phyloP scores from a whole-genome alignment of 345 rosid genomes.

The Eucalyptus brandiana region DNA sequence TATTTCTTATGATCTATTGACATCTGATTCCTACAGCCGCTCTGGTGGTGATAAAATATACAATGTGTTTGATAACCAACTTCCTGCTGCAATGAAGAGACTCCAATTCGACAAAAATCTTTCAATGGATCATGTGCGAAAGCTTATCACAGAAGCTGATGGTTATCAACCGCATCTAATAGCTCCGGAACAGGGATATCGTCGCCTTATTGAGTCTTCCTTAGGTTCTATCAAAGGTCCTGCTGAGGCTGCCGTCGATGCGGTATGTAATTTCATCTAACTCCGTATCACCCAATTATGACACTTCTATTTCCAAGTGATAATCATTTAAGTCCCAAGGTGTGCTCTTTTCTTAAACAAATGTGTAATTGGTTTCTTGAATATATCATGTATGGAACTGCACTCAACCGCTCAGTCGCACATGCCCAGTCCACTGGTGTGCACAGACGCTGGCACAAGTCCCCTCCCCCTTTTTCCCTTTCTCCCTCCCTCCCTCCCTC shows the following conservation, averaged over 20 bases:
- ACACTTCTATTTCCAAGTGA: background rate
- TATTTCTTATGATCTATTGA: background rate
- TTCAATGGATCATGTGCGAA: conserved; percentile 74
- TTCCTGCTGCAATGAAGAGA: conserved; percentile 88
- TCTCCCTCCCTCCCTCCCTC: no score
- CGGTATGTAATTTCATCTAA: conserved; percentile 19
- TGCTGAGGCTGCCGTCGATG: conserved; percentile 97
- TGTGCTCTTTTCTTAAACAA: background rate
- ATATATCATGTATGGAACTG: background rate
- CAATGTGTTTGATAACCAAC: conserved; percentile 71
- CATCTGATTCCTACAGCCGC: conserved; percentile 40
- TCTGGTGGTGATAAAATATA: conserved; percentile 96
- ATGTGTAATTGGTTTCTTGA: background rate
- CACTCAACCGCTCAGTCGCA: background rate
- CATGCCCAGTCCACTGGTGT: background rate
- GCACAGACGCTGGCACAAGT: background rate
- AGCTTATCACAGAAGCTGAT: conserved; percentile 93
- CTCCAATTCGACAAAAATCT: conserved; percentile 90
- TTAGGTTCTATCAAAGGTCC: conserved; percentile 78
- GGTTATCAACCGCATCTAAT: conserved; percentile 97
- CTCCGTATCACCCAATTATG: background rate
- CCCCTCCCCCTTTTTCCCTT: no score
- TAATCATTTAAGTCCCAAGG: background rate
- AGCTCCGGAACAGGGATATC: conserved; percentile 97
- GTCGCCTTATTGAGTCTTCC: conserved; percentile 88